A percentile compares a stretch with the other conserved stretches of the same genome.
phyloP scores from a whole-genome alignment of 1,284 basidiomycete genomes.

The Ustilago vetiveriae region DNA sequence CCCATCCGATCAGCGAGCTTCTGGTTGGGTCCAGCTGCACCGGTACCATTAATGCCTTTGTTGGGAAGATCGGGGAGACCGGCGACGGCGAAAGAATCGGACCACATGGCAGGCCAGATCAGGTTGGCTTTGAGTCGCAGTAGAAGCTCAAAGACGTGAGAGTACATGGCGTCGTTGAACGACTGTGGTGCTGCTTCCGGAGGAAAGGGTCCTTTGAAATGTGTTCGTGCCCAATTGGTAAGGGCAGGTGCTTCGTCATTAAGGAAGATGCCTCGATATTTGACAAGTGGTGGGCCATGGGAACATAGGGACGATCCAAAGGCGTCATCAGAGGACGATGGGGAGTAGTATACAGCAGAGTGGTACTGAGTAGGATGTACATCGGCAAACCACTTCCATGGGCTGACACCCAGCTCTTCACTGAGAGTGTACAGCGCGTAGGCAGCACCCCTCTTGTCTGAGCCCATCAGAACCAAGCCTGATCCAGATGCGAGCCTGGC shows the following conservation, averaged over 20 bases:
- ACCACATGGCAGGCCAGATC: slow-evolving; percentile 71
- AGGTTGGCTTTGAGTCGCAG: slow-evolving; percentile 77
- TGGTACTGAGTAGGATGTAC: slow-evolving; percentile 16
- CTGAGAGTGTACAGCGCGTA: slow-evolving; percentile 31
- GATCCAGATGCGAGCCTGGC: neutral
- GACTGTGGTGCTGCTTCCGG: slow-evolving; percentile 68
- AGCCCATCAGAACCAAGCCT: slow-evolving; percentile 23
- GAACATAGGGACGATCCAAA: slow-evolving; percentile 69
- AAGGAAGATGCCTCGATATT: slow-evolving; percentile 75
- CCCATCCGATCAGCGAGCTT: slow-evolving; percentile 75
- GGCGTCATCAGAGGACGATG: neutral
- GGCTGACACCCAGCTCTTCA: slow-evolving; percentile 29
- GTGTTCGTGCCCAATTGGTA: slow-evolving; percentile 72
- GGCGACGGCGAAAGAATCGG: slow-evolving; percentile 76
- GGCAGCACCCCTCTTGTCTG: slow-evolving; percentile 19
- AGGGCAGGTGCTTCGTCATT: slow-evolving; percentile 76
- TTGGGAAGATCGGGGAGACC: slow-evolving; percentile 68
- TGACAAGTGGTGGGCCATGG: slow-evolving; percentile 76
- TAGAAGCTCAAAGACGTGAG: slow-evolving; percentile 73
- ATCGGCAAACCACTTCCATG: slow-evolving; percentile 40
- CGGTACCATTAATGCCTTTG: slow-evolving; percentile 13
- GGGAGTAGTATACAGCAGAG: slow-evolving; percentile 16
- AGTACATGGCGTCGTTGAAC: slow-evolving; percentile 76
- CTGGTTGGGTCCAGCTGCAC: slow-evolving; percentile 71
- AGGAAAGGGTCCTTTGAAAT: slow-evolving; percentile 76